Evolutionary conservation across 805 yeast genomes (phyloP), one percentile per base, ranked within the genome.

Genomic region (Zygotorulaspora chibaensis): DNA sequence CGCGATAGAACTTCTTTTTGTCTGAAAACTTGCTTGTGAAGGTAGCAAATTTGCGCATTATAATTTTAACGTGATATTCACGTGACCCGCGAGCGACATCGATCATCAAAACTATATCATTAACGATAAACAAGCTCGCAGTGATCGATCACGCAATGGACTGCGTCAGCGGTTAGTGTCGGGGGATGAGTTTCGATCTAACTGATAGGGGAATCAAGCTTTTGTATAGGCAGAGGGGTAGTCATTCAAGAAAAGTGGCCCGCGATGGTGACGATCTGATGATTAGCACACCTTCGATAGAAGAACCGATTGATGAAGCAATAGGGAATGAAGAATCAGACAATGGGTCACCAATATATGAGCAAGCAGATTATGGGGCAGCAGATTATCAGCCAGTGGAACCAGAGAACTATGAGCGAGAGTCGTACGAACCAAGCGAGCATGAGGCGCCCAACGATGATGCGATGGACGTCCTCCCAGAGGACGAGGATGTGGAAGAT

Each of bases 161-260:
- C n/a, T 20, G 16, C 34, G 8, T 15, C 34, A 5, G 16, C 8
- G 16, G 34, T 15, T n/a, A 30, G 16, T 3, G 6, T 9, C 36
- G 9, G 16, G 12, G 9, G 4, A 49, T 42, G 50, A 43, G 43
- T 38, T 36, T 39, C 25, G 45, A 49, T 28, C 41, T 46, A 18
- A 51, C 49, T 16, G 57, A 55, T 35, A 58, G 68, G 40, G 54
- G 57, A 18, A 55, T 61, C 28, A 60, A 56, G 50, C 51, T 59
- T 13, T 48, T 62, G 42, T 57, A 55, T 23, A 51, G 68, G 35
- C 67, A 61, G 52, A 49, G 68, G 16, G 68, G 68, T 12, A 60
- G 62, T 31, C 59, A 56, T 23, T 52, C 54, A 28, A 51, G 65
- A 31, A 57, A 41, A 31, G 53, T 55, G 10, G 56, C 48, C 10